phyloP scores from a whole-genome alignment of 306 rosid genomes.

The Quercus berberidifolia region DNA sequence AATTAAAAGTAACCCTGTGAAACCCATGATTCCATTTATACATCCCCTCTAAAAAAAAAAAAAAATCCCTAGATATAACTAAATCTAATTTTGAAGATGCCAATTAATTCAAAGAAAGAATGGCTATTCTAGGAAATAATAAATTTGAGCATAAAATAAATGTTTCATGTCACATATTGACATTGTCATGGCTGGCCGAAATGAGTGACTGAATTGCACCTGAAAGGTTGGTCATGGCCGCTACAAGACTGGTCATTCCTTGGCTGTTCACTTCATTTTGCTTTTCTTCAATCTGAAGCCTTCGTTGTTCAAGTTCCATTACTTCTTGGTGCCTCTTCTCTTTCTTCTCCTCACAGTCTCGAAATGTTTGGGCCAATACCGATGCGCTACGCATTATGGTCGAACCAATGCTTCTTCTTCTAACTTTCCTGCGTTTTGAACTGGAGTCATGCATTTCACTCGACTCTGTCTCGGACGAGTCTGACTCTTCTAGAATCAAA shows the following conservation, averaged over 20 bases:
- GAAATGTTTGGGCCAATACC: constrained; percentile 38
- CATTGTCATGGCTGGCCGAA: constrained; percentile 36
- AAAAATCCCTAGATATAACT: no score
- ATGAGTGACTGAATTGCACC: constrained; percentile 53
- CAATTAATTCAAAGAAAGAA: no score
- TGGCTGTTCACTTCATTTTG: constrained; percentile 45
- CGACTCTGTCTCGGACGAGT: no score
- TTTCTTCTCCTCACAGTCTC: constrained; percentile 49
- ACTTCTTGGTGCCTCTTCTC: constrained; percentile 50
- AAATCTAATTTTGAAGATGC: no score
- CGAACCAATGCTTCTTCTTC: constrained; percentile 37
- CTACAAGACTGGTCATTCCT: constrained; percentile 46
- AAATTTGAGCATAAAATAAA: no score
- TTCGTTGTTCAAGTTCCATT: constrained; percentile 37
- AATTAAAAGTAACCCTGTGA: no score
- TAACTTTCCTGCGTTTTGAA: constrained; percentile 41
- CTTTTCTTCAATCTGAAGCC: constrained; percentile 49
- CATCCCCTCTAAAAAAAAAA: no score
- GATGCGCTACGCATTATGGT: constrained; percentile 55
- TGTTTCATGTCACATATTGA: no score
- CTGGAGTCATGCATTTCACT: no score
- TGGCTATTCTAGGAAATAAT: no score
- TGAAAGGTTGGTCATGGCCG: constrained; percentile 55
- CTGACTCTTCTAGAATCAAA: no score
- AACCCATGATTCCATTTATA: no score